A percentile compares a stretch with the other conserved stretches of the same genome.
These are phyloP conservation scores for Rhizophora apiculata DNA, from an alignment of 345 rosid species.

Conservation along the genomic window DNA sequence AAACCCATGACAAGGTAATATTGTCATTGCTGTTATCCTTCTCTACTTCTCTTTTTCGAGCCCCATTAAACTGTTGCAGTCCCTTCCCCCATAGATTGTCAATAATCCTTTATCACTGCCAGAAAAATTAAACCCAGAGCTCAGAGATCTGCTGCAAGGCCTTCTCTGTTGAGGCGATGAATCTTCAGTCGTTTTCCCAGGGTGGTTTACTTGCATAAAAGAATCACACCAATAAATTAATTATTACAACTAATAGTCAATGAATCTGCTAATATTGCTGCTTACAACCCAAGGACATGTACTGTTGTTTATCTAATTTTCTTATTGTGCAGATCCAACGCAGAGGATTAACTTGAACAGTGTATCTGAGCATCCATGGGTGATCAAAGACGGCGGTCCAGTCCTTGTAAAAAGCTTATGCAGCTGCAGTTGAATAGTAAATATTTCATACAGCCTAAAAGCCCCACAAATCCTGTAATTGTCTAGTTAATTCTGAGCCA, in stretches of 20 bases:
- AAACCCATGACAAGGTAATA: neutral
- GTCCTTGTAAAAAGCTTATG: neutral
- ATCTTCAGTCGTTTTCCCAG: neutral
- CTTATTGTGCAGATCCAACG: conserved; percentile 14
- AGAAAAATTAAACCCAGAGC: conserved; percentile 12
- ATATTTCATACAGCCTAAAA: neutral
- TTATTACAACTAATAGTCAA: too few relatives aligned
- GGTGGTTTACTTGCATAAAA: too few relatives aligned
- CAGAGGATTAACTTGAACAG: conserved; percentile 15
- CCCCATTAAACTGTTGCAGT: neutral
- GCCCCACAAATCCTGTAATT: neutral
- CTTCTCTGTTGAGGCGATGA: conserved; percentile 14
- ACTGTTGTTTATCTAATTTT: too few relatives aligned
- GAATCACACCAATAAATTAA: too few relatives aligned
- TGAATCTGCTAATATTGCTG: neutral
- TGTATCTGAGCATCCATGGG: conserved; percentile 23
- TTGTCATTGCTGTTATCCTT: neutral
- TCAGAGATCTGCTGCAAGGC: conserved; percentile 14
- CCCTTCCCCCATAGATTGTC: conserved; percentile 6
- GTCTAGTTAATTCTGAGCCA: neutral
- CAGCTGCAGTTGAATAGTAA: neutral
- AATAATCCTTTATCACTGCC: conserved; percentile 17
- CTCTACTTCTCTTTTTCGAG: neutral
- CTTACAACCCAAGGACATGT: neutral
- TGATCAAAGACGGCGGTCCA: conserved; percentile 12